Conservation (phyloP, 2,329 filamentous ascomycete species). For the Exophiala sp. region DNA sequence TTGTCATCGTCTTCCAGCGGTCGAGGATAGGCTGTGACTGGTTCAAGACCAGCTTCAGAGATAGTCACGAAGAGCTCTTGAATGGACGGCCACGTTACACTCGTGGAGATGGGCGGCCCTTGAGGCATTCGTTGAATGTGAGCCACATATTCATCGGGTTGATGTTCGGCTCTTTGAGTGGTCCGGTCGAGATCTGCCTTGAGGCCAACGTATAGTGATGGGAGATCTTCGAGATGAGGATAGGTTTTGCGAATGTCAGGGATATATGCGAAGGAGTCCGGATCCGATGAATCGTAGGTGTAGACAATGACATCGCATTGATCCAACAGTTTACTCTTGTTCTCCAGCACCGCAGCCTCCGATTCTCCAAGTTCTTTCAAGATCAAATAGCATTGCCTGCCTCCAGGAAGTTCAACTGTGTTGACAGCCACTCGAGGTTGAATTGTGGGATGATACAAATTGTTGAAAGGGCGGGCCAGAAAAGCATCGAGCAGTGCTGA, state of each 20-base stretch:
- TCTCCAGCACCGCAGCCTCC: slow-evolving; percentile 88
- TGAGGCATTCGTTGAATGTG: slow-evolving; percentile 67
- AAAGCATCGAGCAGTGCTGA: slow-evolving; percentile 87
- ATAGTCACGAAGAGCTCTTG: slow-evolving; percentile 87
- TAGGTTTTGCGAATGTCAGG: slow-evolving; percentile 72
- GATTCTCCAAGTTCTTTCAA: slow-evolving; percentile 84
- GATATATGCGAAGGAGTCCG: slow-evolving; percentile 90
- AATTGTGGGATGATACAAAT: slow-evolving; percentile 85
- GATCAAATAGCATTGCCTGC: slow-evolving; percentile 95
- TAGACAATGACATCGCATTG: slow-evolving; percentile 93
- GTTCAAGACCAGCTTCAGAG: slow-evolving; percentile 86
- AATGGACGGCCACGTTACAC: slow-evolving; percentile 89
- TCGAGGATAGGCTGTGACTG: slow-evolving; percentile 81
- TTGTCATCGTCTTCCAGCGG: slow-evolving; percentile 64
- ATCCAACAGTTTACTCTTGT: slow-evolving; percentile 73
- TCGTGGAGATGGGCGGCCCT: slow-evolving; percentile 79
- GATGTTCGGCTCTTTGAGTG: slow-evolving; percentile 83
- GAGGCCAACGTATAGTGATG: slow-evolving; percentile 83
- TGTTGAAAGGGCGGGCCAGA: slow-evolving; percentile 77
- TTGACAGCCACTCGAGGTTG: slow-evolving; percentile 91
- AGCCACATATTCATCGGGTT: slow-evolving; percentile 87
- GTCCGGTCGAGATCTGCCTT: slow-evolving; percentile 96
- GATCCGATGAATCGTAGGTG: slow-evolving; percentile 93
- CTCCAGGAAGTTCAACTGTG: slow-evolving; percentile 89
- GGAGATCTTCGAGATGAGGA: slow-evolving; percentile 79